A percentile compares a stretch with the other conserved stretches of the same genome.
Conservation (phyloP, 2,329 filamentous ascomycete genomes). For the Grosmannia huntii region DNA sequence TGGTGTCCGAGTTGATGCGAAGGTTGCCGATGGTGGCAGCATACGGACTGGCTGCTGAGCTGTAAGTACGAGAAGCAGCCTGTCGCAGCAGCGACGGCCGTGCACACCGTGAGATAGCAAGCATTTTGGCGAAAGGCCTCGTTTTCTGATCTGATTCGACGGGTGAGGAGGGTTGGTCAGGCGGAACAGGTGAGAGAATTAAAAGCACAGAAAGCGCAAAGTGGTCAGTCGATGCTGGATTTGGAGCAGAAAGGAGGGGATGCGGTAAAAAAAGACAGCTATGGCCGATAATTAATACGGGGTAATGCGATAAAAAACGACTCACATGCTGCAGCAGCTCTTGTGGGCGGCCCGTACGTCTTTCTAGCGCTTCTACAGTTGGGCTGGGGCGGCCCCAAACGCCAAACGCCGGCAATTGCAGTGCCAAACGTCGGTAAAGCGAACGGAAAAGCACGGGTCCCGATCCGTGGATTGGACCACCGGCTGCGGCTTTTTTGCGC, state of each 20-base stretch:
- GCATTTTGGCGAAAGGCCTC: slow-evolving; percentile 46
- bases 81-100: slow-evolving; percentile 57
- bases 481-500: not conserved
- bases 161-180: not conserved
- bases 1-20: slow-evolving; percentile 84
- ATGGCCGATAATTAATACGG: not conserved
- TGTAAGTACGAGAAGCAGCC: slow-evolving; percentile 57
- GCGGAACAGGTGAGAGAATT: not conserved
- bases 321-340: not conserved
- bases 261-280: not conserved
- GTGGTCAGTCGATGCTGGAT: not conserved
- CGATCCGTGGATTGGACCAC: not conserved
- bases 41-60: slow-evolving; percentile 57
- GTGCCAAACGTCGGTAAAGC: slow-evolving; percentile 6
- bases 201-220: not conserved
- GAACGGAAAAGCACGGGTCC: slow-evolving; percentile 7
- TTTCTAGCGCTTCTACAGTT: not conserved
- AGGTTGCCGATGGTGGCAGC: slow-evolving; percentile 69
- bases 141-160: not conserved
- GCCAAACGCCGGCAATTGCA: not conserved
- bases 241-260: not conserved
- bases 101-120: slow-evolving; percentile 64
- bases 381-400: not conserved
- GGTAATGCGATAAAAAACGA: not conserved
- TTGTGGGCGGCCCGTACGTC: not conserved